phyloP scores from a whole-genome alignment of 257 asterid species.

The Vinca minor region DNA sequence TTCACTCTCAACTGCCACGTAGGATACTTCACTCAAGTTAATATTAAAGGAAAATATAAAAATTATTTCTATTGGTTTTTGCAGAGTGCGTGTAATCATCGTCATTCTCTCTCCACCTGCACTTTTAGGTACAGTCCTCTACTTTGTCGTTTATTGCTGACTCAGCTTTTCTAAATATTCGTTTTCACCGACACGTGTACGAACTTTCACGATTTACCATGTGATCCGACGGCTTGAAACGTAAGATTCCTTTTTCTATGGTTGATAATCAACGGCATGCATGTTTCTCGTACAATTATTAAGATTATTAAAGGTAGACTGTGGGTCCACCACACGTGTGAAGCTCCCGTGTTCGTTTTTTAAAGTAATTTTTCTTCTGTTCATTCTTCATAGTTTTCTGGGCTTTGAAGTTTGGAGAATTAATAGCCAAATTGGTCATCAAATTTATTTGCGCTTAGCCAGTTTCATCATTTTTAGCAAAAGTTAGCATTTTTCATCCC shows the following conservation, averaged over 20 bases:
- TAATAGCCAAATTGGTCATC: too few relatives aligned
- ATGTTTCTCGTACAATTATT: too few relatives aligned
- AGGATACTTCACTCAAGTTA: too few relatives aligned
- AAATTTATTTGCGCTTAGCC: too few relatives aligned
- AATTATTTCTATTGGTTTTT: too few relatives aligned
- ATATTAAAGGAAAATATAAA: too few relatives aligned
- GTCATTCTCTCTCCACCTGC: conserved; percentile 13
- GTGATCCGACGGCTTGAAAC: conserved; percentile 5
- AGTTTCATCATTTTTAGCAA: too few relatives aligned
- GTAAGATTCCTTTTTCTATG: conserved; percentile 7
- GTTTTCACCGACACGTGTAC: conserved; percentile 9
- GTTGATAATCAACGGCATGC: background rate
- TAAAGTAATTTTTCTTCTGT: background rate
- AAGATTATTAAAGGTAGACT: too few relatives aligned
- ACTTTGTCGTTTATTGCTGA: conserved; percentile 14
- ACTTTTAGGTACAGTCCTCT: conserved; percentile 18
- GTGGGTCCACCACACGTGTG: conserved; percentile 19
- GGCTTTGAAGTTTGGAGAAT: too few relatives aligned
- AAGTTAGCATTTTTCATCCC: too few relatives aligned
- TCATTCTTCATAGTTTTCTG: background rate
- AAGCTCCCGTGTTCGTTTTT: conserved; percentile 5
- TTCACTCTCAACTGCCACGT: too few relatives aligned
- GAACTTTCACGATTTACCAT: background rate
- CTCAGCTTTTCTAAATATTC: background rate
- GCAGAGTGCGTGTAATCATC: background rate